Base-by-base conservation (phyloP, 208 protist species). In the Leishmania amazonensis region DNA sequence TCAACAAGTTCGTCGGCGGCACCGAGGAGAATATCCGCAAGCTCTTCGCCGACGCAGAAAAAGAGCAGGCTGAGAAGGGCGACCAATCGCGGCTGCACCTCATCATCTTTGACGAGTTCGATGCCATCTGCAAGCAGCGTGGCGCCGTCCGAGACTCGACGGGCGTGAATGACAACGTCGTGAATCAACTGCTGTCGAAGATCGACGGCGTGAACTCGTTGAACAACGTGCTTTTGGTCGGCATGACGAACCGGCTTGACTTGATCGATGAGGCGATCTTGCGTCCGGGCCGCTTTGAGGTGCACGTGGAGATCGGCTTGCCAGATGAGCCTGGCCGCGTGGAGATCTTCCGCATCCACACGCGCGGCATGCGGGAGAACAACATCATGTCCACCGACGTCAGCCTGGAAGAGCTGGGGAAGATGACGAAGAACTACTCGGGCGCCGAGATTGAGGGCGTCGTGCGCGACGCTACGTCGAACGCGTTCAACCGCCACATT, bases 31-130 rank as follows among this genome's bases (percentile, higher is more conserved):
- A 99, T 87, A 97, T 99, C 70, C 96, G 99, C 64, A 99, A 99
- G 78, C 94, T 99, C 6, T 99, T 99, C 88, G 91, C 83, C 5
- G 99, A 99, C 54, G 99, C 99, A 0, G 98, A 99, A 86, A 91
- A 87, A 38, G 99, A 99, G 85, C 85, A 94, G 78, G 85, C 92
- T 3, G 89, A 93, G 47, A 98, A 96, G 80, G 97, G 97, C 53
- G 99, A 99, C 58, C 95, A 98, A 67, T 98, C 93, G 28, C 90
- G 98, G 57, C 85, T 99, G 31, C 99, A 99, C 85, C 96, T 99
- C 45, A 99, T 99, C 84, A 99, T 99, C 82, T 99, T 99, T 80
- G 99, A 99, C 92, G 99, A 99, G 89, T 98, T 99, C 87, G 99
- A 99, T 91, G 98, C 99, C 57, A 99, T 99, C 84, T 99, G 98